Evolutionary conservation across 768 basidiomycete species (phyloP), one percentile per base, ranked within the genome.

Genomic region (Dioszegia crocea): DNA sequence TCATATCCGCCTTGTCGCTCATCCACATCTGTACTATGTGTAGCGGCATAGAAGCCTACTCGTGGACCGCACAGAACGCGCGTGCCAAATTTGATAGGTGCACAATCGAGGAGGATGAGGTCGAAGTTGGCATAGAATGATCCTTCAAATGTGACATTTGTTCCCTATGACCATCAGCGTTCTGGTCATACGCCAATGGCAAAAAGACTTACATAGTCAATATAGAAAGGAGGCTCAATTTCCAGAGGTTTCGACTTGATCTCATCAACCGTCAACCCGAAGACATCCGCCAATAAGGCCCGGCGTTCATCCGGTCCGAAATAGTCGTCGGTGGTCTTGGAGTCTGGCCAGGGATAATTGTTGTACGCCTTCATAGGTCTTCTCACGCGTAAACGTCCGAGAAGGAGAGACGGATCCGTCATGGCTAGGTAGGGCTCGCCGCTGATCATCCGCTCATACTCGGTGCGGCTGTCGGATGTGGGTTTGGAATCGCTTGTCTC

Each of bases 181-280:
- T 33, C 14, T 33, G 6, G 6, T 33, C 14, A 6, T 33, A 6
- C 14, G 6, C n/a, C n/a, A n/a, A n/a, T n/a, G n/a, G n/a, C n/a
- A n/a, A n/a, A n/a, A n/a, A 41, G 30, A 26, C 58, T 52, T 39
- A 59, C 58, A 45, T 59, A 59, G 50, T 59, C 58, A 14, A 59
- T 41, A 26, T 40, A 59, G 43, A 59, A 52, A 9, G 58, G 58
- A 2, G 58, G 58, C 33, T 59, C 58, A 46, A 59, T 59, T 40
- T 59, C 58, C 3, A 59, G 19, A 24, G 57, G 57, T 17, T 43
- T 40, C 14, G 17, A 19, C 41, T 52, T 59, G 11, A 59, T 21
- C 49, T 59, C 49, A 4, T 53, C 49, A 16, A 59, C 38, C 14
- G 39, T 43, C 26, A 59, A 23, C 9, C 57, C 49, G 27, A 59